Base-by-base conservation (phyloP, 2,329 filamentous ascomycete genomes). In the Phaeosphaeria sp. region DNA sequence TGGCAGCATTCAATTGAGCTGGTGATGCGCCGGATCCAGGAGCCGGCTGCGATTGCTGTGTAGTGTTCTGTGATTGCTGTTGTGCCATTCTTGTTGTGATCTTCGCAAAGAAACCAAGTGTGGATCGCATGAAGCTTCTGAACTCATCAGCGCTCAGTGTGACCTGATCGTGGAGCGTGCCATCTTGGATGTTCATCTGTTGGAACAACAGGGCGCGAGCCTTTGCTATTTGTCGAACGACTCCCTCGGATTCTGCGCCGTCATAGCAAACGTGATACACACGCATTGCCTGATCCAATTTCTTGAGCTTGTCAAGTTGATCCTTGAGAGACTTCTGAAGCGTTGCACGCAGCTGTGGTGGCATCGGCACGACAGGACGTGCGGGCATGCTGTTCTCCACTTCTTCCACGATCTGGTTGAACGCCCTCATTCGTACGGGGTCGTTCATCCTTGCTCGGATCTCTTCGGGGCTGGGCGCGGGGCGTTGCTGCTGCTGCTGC, bases 1-100 rank as follows among this genome's bases (percentile, higher is more conserved):
- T 78, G 23, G 69, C 74, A 44, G 72, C 73, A 57, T 75, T 78
- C 43, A 78, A 67, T 63, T 75, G 72, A 52, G 68, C 64, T 50
- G 64, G 66, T 49, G 64, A 56, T 48, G 58, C 54, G 54, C 58
- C 62, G 47, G 62, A 58, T 56, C 58, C 53, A 55, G 66, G 63
- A 42, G 53, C 27, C 27, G 66, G 61, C 46, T 66, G 65, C 30
- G 64, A 59, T 54, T 65, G 64, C 9, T 60, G 58, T 50, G 61
- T 58, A 39, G 52, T 36, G 21, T 54, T 58, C 44, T 66, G 66
- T 42, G 50, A 55, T 53, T 68, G 69, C 44, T 63, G 56, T 52
- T 66, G 65, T 58, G 64, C 47, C 60, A 73, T 66, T 50, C 59
- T 69, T 13, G 63, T 54, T 58, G 66, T 64, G 46, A 77, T 66